These are phyloP conservation scores for Mycena chlorophos DNA, from an alignment of 768 basidiomycete species.

Conservation along the genomic window DNA sequence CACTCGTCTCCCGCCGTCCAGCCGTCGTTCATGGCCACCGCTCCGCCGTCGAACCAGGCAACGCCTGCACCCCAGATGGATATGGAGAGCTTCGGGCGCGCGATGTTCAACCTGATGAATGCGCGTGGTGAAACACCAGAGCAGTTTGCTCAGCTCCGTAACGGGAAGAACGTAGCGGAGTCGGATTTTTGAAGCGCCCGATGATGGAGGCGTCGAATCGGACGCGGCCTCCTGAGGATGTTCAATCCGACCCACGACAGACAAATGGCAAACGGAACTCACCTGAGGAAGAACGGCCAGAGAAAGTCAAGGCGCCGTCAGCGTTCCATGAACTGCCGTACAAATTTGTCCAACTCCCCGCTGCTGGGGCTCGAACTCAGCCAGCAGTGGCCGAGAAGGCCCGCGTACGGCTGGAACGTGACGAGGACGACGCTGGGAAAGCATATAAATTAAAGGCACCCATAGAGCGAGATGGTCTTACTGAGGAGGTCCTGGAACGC, in stretches of 20 bases:
- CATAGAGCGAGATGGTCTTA: slow-evolving; percentile 10
- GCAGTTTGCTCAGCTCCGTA: too few relatives aligned
- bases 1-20: not conserved
- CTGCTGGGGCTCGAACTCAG: slow-evolving; percentile 9
- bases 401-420: not conserved
- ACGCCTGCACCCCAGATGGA: not conserved
- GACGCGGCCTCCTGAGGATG: slow-evolving; percentile 3
- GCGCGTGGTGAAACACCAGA: not conserved
- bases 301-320: not conserved
- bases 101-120: not conserved
- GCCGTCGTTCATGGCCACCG: not conserved
- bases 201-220: slow-evolving; percentile 5
- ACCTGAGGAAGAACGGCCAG: not conserved
- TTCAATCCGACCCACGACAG: not conserved
- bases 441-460: slow-evolving; percentile 9
- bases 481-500: slow-evolving; percentile 10
- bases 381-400: not conserved
- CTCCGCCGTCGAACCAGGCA: not conserved
- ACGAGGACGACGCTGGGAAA: slow-evolving; percentile 1
- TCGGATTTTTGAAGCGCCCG: slow-evolving; percentile 12
- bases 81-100: not conserved
- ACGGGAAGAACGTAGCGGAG: too few relatives aligned
- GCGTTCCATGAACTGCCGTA: slow-evolving; percentile 2
- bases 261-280: not conserved
- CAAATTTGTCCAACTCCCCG: not conserved